Conservation (phyloP, 371 early-diverging fungal species). For the Thermomucor indicae-seudaticae region DNA sequence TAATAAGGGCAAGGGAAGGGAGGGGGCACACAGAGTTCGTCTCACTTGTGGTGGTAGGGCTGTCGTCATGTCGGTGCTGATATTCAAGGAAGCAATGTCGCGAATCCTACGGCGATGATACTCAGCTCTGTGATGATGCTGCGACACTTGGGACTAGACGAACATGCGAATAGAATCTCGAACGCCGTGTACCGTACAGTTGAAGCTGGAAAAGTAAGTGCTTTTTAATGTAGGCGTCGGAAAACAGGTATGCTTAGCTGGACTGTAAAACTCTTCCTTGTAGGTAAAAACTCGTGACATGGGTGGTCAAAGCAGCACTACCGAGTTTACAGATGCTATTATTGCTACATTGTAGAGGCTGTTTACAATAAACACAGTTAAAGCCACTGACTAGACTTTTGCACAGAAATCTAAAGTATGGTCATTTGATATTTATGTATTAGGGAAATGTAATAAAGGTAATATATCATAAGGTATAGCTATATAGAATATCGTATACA, state of each 20-base stretch:
- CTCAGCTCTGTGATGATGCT: conserved; percentile 90
- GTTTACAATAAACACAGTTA: no score
- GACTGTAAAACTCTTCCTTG: not conserved
- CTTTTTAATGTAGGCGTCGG: no score
- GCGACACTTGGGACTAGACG: conserved; percentile 83
- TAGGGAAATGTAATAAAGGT: no score
- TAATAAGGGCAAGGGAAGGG: not conserved
- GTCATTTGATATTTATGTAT: not conserved
- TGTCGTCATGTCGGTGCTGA: conserved; percentile 96
- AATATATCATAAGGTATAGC: no score
- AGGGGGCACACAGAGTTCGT: not conserved
- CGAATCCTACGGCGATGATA: conserved; percentile 92
- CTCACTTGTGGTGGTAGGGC: conserved; percentile 42
- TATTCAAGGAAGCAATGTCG: conserved; percentile 87
- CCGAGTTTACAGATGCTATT: conserved; percentile 79
- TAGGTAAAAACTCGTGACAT: conserved; percentile 19
- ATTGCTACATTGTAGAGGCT: no score
- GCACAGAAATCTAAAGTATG: no score
- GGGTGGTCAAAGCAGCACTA: conserved; percentile 52
- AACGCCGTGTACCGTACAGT: conserved; percentile 56
- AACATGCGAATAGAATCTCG: conserved; percentile 81
- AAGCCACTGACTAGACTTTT: no score
- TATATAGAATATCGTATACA: no score
- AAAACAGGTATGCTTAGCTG: not conserved
- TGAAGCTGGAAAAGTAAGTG: conserved; percentile 31